These are phyloP conservation scores for Casuarina cunninghamiana DNA, from an alignment of 306 rosid genomes.

Conservation along the genomic window DNA sequence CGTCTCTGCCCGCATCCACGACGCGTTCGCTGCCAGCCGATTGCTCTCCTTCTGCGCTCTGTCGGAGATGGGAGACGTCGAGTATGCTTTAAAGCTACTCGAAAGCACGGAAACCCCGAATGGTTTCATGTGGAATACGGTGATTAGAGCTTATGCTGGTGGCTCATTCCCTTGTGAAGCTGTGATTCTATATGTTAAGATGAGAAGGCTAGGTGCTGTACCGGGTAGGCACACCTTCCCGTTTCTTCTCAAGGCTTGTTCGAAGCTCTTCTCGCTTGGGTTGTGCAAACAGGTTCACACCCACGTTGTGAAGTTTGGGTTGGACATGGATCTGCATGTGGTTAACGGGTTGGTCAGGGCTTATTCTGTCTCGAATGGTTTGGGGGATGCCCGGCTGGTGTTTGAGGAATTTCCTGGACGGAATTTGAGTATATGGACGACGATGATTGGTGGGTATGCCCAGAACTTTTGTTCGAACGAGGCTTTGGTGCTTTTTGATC, in stretches of 20 bases:
- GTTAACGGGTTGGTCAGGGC: conserved; percentile 37
- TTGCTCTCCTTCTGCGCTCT: conserved; percentile 37
- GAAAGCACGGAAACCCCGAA: conserved; percentile 26
- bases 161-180: conserved; percentile 23
- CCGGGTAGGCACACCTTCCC: conserved; percentile 55
- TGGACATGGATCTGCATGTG: conserved; percentile 36
- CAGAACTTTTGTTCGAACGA: conserved; percentile 42
- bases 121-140: conserved; percentile 52
- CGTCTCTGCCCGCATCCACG: conserved; percentile 34
- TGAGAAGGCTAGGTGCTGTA: conserved; percentile 35
- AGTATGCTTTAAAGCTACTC: conserved; percentile 39
- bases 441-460: conserved; percentile 43
- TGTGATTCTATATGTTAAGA: conserved; percentile 27
- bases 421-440: conserved; percentile 43
- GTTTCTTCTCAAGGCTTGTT: conserved; percentile 47
- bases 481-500: conserved; percentile 42
- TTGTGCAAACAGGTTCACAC: conserved; percentile 38
- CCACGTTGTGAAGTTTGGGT: conserved; percentile 43
- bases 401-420: conserved; percentile 34
- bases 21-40: conserved; percentile 43
- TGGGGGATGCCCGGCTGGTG: conserved; percentile 29
- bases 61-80: conserved; percentile 34
- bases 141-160: conserved; percentile 39
- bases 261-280: conserved; percentile 10
- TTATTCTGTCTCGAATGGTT: conserved; percentile 32